Evolutionary conservation across 805 yeast species (phyloP).

Genomic region (Cyberlindnera petersonii): DNA sequence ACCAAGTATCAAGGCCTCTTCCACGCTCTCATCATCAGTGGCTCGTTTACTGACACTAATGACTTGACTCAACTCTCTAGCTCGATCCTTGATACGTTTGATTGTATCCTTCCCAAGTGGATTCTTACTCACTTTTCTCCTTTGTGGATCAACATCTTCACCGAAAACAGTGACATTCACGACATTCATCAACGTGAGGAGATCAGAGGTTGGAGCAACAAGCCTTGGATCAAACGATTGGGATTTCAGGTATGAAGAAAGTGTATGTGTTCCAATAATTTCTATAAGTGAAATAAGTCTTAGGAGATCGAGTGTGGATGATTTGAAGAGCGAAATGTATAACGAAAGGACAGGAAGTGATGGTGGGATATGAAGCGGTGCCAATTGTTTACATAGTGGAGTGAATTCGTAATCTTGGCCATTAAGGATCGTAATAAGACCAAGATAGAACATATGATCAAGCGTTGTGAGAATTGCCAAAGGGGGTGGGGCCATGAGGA

Average conservation of each 20-base stretch:
- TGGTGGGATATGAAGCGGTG: conserved; percentile 4
- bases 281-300: conserved; percentile 1
- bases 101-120: conserved; percentile 5
- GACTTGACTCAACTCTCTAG: background rate
- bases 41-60: background rate
- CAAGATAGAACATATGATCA: conserved; percentile 9
- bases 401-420: conserved; percentile 8
- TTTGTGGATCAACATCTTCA: background rate
- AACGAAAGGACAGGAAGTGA: conserved; percentile 2
- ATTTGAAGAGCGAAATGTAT: conserved; percentile 1
- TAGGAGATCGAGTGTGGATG: conserved; percentile 5
- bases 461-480: conserved; percentile 1
- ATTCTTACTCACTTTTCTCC: conserved; percentile 3
- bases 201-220: conserved; percentile 9
- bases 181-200: conserved; percentile 11
- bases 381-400: background rate
- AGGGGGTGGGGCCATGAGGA: conserved; percentile 8
- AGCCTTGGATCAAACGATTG: conserved; percentile 6
- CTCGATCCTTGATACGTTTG: background rate
- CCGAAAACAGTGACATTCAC: conserved; percentile 3
- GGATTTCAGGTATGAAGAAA: conserved; percentile 8
- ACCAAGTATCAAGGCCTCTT: conserved; percentile 1
- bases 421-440: conserved; percentile 2
- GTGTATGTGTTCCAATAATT: conserved; percentile 5
- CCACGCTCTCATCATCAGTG: conserved; percentile 1